These are phyloP conservation scores for Nakaseomyces sp. DNA, from an alignment of 1,139 yeast species.

Conservation along the genomic window DNA sequence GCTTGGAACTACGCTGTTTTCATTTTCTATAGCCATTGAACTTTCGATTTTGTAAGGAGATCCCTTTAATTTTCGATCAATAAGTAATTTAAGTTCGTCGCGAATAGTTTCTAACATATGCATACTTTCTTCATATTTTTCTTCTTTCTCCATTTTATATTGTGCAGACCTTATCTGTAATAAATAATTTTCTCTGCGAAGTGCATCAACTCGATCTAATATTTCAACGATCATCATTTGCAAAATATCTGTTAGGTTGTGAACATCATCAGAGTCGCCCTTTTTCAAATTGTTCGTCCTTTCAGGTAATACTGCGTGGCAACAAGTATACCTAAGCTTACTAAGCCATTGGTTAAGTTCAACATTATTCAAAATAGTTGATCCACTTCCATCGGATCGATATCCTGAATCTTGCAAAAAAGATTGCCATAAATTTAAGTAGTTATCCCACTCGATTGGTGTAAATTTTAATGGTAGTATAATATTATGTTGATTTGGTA, in stretches of 20 bases:
- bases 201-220: slow-evolving; percentile 39
- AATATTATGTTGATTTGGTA: slow-evolving; percentile 70
- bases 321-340: slow-evolving; percentile 67
- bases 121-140: slow-evolving; percentile 44
- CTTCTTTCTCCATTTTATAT: slow-evolving; percentile 31
- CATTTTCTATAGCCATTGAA: neutral
- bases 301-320: slow-evolving; percentile 67
- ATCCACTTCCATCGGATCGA: slow-evolving; percentile 50
- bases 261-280: slow-evolving; percentile 17
- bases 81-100: slow-evolving; percentile 31
- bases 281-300: slow-evolving; percentile 9
- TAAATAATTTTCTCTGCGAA: slow-evolving; percentile 43
- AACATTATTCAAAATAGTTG: slow-evolving; percentile 32
- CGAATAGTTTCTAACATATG: slow-evolving; percentile 36
- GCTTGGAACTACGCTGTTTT: neutral
- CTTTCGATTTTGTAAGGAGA: neutral
- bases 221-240: slow-evolving; percentile 52
- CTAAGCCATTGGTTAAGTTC: slow-evolving; percentile 50
- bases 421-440: slow-evolving; percentile 51
- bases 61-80: slow-evolving; percentile 15
- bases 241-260: slow-evolving; percentile 62
- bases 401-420: slow-evolving; percentile 48
- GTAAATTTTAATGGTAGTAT: slow-evolving; percentile 67
- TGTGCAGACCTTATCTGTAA: slow-evolving; percentile 49
- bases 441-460: slow-evolving; percentile 75